phyloP scores from a whole-genome alignment of 2,329 filamentous ascomycete species.

The Penicillium sp. region DNA sequence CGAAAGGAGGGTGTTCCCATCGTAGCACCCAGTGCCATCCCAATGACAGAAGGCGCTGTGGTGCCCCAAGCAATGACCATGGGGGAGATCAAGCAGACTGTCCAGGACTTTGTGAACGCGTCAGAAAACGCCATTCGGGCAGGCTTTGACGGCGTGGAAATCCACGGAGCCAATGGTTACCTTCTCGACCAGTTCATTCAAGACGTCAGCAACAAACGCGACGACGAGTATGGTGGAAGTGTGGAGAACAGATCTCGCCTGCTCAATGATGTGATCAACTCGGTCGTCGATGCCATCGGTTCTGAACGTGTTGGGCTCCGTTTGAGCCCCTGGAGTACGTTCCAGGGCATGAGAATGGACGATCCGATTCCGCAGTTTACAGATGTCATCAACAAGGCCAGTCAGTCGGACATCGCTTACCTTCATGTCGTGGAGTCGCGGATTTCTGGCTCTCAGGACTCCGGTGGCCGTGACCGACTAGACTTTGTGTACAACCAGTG shows the following conservation, averaged over 20 bases:
- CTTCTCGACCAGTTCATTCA: conserved; percentile 52
- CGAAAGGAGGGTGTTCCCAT: conserved; percentile 6
- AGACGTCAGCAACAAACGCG: conserved; percentile 46
- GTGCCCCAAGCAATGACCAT: conserved; percentile 28
- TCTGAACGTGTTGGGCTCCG: conserved; percentile 43
- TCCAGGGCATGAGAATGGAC: conserved; percentile 53
- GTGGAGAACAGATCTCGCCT: conserved; percentile 54
- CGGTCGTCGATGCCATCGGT: conserved; percentile 43
- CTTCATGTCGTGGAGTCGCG: conserved; percentile 60
- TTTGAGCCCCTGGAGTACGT: conserved; percentile 40
- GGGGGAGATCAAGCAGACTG: conserved; percentile 43
- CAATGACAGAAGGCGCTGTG: conserved; percentile 34
- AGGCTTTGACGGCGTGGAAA: conserved; percentile 52
- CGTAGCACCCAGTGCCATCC: conserved; percentile 41
- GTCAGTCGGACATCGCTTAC: conserved; percentile 54
- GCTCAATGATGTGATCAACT: conserved; percentile 48
- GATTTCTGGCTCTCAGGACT: conserved; percentile 8
- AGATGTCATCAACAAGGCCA: conserved; percentile 52
- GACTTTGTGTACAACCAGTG: conserved; percentile 46
- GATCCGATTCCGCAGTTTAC: conserved; percentile 62
- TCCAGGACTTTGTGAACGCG: conserved; percentile 42
- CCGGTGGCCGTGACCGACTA: conserved; percentile 23
- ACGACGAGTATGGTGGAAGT: conserved; percentile 50
- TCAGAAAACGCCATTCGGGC: conserved; percentile 52
- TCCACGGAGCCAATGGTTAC: conserved; percentile 50